phyloP scores from a whole-genome alignment of 2,329 filamentous ascomycete species.

The Colletotrichum shisoi region DNA sequence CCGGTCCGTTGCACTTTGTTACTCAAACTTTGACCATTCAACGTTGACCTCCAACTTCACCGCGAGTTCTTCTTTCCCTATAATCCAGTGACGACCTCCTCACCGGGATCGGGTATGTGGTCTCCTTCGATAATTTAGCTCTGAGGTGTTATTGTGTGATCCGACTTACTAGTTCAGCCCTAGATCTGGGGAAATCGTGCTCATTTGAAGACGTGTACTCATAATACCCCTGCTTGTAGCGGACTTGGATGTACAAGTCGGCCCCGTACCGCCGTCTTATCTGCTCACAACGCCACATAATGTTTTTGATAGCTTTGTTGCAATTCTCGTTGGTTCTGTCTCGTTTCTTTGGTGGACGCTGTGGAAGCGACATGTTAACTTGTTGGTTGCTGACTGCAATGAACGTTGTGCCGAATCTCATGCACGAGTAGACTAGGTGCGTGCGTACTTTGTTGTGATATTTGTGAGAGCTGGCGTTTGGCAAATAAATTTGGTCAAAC shows the following conservation, averaged over 20 bases:
- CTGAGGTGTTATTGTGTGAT: not conserved
- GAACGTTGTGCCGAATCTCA: not conserved
- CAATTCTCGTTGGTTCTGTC: constrained; percentile 18
- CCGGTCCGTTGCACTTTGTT: no score
- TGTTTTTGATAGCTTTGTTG: not conserved
- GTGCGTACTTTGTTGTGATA: not conserved
- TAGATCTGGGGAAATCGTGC: not conserved
- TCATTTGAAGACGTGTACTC: constrained; percentile 5
- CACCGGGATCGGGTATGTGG: not conserved
- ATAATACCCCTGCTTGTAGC: not conserved
- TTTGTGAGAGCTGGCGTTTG: no score
- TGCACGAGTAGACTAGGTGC: not conserved
- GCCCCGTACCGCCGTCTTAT: not conserved
- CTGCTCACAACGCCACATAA: constrained; percentile 2
- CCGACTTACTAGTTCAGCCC: not conserved
- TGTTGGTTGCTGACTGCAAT: no score
- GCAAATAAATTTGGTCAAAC: no score
- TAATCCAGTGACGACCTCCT: not conserved
- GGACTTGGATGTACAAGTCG: constrained; percentile 6
- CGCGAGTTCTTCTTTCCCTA: not conserved
- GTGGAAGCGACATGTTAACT: not conserved
- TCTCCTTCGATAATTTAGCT: constrained; percentile 3
- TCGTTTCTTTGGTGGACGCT: constrained; percentile 5
- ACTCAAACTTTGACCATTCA: no score
- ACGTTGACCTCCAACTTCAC: not conserved